Conservation (phyloP, 2,329 filamentous ascomycete genomes). For the Neonectria coccinea region DNA sequence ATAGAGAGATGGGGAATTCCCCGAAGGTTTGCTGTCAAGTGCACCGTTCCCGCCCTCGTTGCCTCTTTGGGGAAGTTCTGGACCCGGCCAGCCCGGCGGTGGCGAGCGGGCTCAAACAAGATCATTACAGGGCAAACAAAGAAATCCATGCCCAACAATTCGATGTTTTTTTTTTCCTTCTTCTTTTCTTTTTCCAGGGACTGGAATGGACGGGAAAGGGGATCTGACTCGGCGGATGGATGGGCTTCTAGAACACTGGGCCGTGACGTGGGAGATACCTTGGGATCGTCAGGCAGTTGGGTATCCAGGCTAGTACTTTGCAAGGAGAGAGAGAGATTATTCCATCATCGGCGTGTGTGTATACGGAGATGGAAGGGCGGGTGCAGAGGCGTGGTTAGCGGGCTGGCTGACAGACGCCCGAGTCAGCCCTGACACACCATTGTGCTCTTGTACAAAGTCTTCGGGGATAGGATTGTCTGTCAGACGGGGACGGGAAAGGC, state of each 20-base stretch:
- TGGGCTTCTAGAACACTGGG: background rate
- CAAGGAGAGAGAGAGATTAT: background rate
- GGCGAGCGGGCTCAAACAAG: background rate
- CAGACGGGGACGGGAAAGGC: background rate
- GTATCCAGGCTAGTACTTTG: too few relatives aligned
- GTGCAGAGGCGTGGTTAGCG: too few relatives aligned
- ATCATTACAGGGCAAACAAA: background rate
- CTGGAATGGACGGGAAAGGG: background rate
- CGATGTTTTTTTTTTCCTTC: too few relatives aligned
- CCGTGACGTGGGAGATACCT: too few relatives aligned
- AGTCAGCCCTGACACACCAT: too few relatives aligned
- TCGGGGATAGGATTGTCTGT: too few relatives aligned
- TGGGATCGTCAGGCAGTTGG: too few relatives aligned
- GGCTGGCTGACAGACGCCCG: too few relatives aligned
- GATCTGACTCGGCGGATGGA: background rate
- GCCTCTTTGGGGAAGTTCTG: background rate
- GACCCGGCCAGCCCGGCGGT: constrained; percentile 3
- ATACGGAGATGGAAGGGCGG: background rate
- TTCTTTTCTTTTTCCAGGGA: background rate
- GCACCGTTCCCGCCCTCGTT: background rate
- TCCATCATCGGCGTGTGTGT: background rate
- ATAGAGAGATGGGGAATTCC: background rate
- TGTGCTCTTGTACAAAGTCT: too few relatives aligned
- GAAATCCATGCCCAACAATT: background rate
- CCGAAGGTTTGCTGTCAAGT: background rate